Base-by-base conservation (phyloP, 176 grass and related monocot species). In the Phoenix dactylifera region DNA sequence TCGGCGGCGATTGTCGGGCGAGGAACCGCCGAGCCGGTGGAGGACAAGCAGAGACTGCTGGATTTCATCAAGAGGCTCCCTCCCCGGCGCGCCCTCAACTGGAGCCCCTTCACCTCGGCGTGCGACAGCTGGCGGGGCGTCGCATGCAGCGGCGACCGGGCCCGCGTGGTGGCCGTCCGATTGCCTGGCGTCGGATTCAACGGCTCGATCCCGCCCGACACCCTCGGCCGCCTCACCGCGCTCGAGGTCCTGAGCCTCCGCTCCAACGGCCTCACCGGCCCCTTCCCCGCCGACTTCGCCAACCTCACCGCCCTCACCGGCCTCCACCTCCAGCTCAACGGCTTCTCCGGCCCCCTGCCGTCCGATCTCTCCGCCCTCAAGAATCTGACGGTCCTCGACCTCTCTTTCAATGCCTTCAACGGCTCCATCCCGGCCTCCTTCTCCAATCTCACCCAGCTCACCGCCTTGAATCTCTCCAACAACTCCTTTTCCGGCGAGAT, bases 241-340 rank as follows among this genome's bases (percentile, higher is more conserved):
- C 79, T 99, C 7, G 82, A 76, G 68, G 68, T 99, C 54, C 94
- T 99, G 70, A 99, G 94, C 67, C 94, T 99, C 51, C 88, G 94
- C 2, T 48, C 88, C 55, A 99, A 99, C 82, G 35, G 2, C 53
- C 77, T 99, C 17, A 71, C 78, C 0, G 88, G 84, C 12, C 16
- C 66, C 0, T 73, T 99, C 59, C 94, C 94, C 0, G 12, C 63
- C 0, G 94, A 99, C 71, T 64, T 99, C 9, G 76, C 78, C 22
- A 68, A 15, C 1, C 88, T 99, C 12, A 28, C 48, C 0, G 6
- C 7, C 4, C 88, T 99, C 83, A 65, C 73, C 16, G 94, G 82
- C 0, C 82, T 99, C 39, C 94, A 99, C 72, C 82, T 99, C 66
- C 88, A 99, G 76, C 64, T 70, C 48, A 99, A 99, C 74, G 72